Percentiles rank a stretch among this genome's conserved stretches.
Evolutionary conservation across 106 monocot genomes (phyloP).

Genomic region (Dendrobium nobile): DNA sequence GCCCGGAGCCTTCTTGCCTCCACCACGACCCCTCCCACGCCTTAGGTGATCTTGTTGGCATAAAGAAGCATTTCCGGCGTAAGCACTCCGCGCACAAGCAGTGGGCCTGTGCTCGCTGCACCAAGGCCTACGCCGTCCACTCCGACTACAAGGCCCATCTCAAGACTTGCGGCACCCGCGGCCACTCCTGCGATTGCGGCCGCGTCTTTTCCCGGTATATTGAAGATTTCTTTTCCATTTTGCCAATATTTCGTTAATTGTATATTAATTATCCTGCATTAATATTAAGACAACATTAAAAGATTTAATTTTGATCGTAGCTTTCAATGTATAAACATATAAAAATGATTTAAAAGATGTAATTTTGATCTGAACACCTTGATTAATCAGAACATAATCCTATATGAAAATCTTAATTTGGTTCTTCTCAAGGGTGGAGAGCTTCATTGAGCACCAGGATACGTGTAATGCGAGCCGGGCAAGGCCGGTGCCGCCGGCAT

Average conservation of each 20-base stretch:
- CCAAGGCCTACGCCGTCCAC: constrained; percentile 85
- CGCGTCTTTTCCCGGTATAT: constrained; percentile 83
- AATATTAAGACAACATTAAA: too few species aligned
- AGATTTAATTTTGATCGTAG: too few species aligned
- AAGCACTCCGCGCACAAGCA: constrained; percentile 78
- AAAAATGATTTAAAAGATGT: too few species aligned
- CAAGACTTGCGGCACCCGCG: constrained; percentile 92
- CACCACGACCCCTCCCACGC: constrained; percentile 89
- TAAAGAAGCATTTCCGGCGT: constrained; percentile 86
- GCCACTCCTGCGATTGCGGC: constrained; percentile 95
- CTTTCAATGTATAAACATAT: too few species aligned
- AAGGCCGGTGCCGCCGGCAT: constrained; percentile 5
- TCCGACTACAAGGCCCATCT: constrained; percentile 94
- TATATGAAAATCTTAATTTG: not conserved
- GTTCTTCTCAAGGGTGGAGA: constrained; percentile 41
- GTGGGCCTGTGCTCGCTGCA: constrained; percentile 74
- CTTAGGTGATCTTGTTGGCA: constrained; percentile 90
- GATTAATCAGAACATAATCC: not conserved
- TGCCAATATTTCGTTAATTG: too few species aligned
- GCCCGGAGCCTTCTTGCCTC: constrained; percentile 86
- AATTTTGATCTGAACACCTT: too few species aligned
- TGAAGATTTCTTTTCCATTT: too few species aligned
- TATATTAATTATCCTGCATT: too few species aligned
- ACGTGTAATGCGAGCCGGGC: constrained; percentile 30
- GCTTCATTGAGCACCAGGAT: constrained; percentile 92